A percentile compares a stretch with the other conserved stretches of the same genome.
phyloP scores from a whole-genome alignment of 306 rosid genomes.

The Quercus agrifolia region DNA sequence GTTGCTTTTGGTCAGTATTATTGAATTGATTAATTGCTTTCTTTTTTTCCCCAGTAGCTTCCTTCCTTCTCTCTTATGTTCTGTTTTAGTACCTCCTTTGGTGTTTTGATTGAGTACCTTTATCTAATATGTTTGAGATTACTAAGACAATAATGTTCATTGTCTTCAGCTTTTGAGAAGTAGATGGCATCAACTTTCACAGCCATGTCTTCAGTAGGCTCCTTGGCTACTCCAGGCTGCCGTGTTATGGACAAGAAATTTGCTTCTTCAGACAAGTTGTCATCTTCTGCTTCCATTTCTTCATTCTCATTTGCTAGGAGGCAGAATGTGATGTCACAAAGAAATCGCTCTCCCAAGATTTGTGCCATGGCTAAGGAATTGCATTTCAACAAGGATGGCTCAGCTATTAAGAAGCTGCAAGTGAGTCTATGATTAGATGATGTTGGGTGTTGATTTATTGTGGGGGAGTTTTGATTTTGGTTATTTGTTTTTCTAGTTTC shows the following conservation, averaged over 20 bases:
- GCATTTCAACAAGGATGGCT: slow-evolving; percentile 91
- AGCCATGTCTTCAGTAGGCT: slow-evolving; percentile 53
- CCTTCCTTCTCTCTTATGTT: neutral
- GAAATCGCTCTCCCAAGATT: slow-evolving; percentile 42
- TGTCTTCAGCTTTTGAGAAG: slow-evolving; percentile 2
- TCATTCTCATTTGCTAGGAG: slow-evolving; percentile 47
- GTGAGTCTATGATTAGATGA: slow-evolving; percentile 16
- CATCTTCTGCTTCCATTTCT: slow-evolving; percentile 70
- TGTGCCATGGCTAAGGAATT: slow-evolving; percentile 96
- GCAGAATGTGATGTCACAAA: slow-evolving; percentile 32
- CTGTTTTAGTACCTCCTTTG: neutral
- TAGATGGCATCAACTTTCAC: slow-evolving; percentile 81
- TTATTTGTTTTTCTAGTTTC: neutral
- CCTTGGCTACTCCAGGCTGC: slow-evolving; percentile 48
- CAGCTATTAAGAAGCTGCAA: slow-evolving; percentile 85
- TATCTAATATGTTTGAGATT: neutral
- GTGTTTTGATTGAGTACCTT: neutral
- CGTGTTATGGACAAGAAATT: slow-evolving; percentile 37
- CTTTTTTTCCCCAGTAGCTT: neutral
- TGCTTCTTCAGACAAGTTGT: slow-evolving; percentile 30
- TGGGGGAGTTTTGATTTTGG: neutral
- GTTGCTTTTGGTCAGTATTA: neutral
- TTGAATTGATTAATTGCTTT: neutral
- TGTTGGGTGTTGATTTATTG: neutral
- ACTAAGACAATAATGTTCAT: neutral